Conservation (phyloP, 1,284 basidiomycete genomes). For the Cerrena zonata region DNA sequence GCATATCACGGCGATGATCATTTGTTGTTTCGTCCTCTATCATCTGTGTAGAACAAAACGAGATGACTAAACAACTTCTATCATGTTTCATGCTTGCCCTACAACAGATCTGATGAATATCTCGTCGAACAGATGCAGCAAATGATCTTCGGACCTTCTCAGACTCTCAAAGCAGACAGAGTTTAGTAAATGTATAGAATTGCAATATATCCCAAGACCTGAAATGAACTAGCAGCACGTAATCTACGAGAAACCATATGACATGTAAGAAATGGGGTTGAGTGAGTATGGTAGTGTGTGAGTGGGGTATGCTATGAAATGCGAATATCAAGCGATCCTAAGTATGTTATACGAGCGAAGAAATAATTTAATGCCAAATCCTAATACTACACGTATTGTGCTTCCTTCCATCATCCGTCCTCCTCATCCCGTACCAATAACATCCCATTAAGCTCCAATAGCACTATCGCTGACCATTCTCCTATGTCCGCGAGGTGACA, state of each 20-base stretch:
- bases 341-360: not conserved
- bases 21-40: no score
- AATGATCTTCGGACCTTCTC: no score
- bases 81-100: no score
- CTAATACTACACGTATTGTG: not conserved
- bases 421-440: no score
- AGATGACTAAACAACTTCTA: no score
- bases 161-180: no score
- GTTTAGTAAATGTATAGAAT: no score
- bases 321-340: not conserved
- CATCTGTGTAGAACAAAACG: no score
- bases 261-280: not conserved
- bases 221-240: not conserved
- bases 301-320: not conserved
- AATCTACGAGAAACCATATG: conserved; percentile 1
- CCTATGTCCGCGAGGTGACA: not conserved
- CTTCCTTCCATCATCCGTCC: not conserved
- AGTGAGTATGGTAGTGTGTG: not conserved
- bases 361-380: not conserved
- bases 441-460: not conserved
- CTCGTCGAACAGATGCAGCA: no score
- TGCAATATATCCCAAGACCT: no score
- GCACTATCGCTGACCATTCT: conserved; percentile 1
- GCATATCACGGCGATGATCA: no score
- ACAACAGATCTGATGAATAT: no score